These are phyloP conservation scores for Colletotrichum nymphaeae DNA, from an alignment of 2,329 filamentous ascomycete genomes.

Conservation along the genomic window DNA sequence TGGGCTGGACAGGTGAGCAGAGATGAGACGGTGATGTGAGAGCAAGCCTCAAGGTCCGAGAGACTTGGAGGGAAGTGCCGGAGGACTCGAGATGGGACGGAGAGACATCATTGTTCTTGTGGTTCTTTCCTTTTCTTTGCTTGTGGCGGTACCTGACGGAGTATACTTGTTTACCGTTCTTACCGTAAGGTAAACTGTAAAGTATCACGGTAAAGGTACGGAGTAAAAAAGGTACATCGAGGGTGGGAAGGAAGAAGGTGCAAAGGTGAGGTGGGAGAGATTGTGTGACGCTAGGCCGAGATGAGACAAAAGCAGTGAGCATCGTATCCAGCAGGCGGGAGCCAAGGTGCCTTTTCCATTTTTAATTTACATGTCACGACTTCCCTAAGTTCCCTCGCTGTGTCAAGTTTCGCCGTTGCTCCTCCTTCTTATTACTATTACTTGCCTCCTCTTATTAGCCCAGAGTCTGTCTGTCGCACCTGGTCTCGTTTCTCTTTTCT, in stretches of 20 bases:
- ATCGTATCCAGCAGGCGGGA: constrained; percentile 35
- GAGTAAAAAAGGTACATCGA: too few relatives aligned
- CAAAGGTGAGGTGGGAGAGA: constrained; percentile 5
- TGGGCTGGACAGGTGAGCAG: background rate
- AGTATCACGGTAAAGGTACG: too few relatives aligned
- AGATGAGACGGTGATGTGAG: constrained; percentile 24
- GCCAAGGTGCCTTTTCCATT: constrained; percentile 30
- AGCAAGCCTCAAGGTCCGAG: background rate
- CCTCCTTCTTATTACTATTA: constrained; percentile 9
- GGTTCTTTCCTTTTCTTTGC: background rate
- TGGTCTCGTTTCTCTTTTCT: background rate
- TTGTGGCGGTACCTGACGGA: background rate
- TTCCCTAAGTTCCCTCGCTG: constrained; percentile 14
- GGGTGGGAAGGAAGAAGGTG: background rate
- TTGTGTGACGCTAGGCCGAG: constrained; percentile 35
- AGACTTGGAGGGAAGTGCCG: background rate
- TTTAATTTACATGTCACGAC: constrained; percentile 36
- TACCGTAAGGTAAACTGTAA: too few relatives aligned
- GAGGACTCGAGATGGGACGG: background rate
- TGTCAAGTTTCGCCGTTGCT: constrained; percentile 10
- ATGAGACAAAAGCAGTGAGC: constrained; percentile 30
- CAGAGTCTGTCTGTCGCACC: background rate
- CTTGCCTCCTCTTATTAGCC: constrained; percentile 1
- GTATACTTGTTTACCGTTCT: too few relatives aligned
- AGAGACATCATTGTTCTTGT: background rate